A percentile compares a stretch with the other conserved stretches of the same genome.
phyloP scores from a whole-genome alignment of 371 early-diverging fungal species.

The Mortierella sp. region DNA sequence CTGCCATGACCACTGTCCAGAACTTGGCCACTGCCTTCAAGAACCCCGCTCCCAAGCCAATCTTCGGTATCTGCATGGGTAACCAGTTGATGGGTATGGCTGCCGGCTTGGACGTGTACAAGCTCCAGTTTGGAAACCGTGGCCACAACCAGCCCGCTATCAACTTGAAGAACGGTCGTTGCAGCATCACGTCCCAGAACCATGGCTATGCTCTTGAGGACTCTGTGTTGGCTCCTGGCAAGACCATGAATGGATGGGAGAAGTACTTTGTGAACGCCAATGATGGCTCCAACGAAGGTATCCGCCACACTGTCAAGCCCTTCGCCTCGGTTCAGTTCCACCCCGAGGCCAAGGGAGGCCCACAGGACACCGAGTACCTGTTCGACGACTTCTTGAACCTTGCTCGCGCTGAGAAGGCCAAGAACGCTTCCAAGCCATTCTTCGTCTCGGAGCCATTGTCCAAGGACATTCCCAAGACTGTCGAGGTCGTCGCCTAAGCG shows the following conservation, averaged over 20 bases:
- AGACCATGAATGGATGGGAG: constrained; percentile 67
- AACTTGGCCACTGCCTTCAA: constrained; percentile 74
- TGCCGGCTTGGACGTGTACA: constrained; percentile 86
- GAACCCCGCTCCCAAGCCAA: constrained; percentile 75
- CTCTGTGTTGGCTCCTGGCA: constrained; percentile 59
- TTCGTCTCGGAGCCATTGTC: constrained; percentile 30
- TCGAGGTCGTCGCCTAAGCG: constrained; percentile 39
- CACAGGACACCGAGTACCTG: constrained; percentile 89
- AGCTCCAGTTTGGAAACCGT: constrained; percentile 95
- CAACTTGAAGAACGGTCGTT: constrained; percentile 75
- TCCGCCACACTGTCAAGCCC: constrained; percentile 78
- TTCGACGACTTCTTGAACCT: constrained; percentile 77
- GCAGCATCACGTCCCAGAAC: constrained; percentile 95
- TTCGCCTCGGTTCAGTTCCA: constrained; percentile 95
- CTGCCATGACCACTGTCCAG: constrained; percentile 71
- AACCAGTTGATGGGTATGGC: constrained; percentile 92
- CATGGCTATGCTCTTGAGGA: constrained; percentile 94
- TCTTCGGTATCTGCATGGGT: constrained; percentile 98
- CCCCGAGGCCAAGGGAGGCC: constrained; percentile 97
- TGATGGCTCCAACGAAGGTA: constrained; percentile 95
- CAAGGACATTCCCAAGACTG: constrained; percentile 29
- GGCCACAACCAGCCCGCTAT: constrained; percentile 96
- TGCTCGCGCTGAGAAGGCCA: constrained; percentile 58
- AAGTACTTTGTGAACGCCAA: constrained; percentile 93
- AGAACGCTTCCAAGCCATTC: constrained; percentile 44